Base-by-base conservation (phyloP, 2,329 filamentous ascomycete genomes). In the Pseudogymnoascus sp. region DNA sequence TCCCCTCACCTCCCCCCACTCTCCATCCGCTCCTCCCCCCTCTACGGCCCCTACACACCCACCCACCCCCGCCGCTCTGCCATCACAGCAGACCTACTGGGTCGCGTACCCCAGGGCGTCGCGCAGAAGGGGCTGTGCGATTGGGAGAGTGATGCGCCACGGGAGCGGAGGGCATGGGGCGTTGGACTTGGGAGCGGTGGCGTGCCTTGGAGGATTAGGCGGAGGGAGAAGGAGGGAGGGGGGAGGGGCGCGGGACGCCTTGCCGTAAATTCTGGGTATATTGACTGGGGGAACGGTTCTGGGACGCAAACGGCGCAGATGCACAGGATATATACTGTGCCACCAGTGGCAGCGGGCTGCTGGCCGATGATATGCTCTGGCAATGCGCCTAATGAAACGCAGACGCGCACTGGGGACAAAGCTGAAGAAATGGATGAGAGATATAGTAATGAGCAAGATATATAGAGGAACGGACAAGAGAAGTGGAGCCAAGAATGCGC, bases 81-180 rank as follows among this genome's bases (percentile, higher is more conserved):
- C 19, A 67, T 73, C 12, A 66, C 66, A 2, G 61, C 65, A 2
- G 64, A 67, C 7, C 62, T 74, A 2, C 35, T 60, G 0, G 62
- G 64, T 8, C 62, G 62, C 1, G 39, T 72, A 1, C 65, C 67
- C 12, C 9, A 6, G 5, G 25, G 52, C 35, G 41, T 61, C 16
- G 49, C 60, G 4, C 22, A 61, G 3, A 61, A 62, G 3, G 72
- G 71, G 1, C 19, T 73, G 38, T 42, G 60, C 7, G 72, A 73
- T 61, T 73, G 72, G 72, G 71, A 72, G 19, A 71, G 69, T 4
- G 68, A 69, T 60, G 45, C 58, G 3, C 23, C 60, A 14, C 59
- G 38, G 12, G 45, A 58, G 16, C 59, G 59, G 33, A 23, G 45
- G 22, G 35, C 23, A 7, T 58, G 58, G 1, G 65, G 60, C 58